Evolutionary conservation across 257 asterid genomes (phyloP), one percentile per base, ranked within the genome.

Genomic region (Cinchona pubescens): DNA sequence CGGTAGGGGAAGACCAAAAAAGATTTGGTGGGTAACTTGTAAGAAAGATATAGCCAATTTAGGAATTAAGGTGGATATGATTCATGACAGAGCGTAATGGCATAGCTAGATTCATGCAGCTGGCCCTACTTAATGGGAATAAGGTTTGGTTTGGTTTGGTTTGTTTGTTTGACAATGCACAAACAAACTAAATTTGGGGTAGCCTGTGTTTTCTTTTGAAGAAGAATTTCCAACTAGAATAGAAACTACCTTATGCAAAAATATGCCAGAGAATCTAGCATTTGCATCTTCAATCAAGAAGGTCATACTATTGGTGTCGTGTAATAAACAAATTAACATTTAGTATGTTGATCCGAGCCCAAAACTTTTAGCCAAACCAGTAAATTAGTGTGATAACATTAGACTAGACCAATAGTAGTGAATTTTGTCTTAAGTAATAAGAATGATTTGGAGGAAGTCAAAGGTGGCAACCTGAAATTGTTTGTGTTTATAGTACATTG

Each of bases 101-200:
- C n/a, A n/a, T n/a, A n/a, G n/a, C n/a, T n/a, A n/a, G n/a, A n/a
- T n/a, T n/a, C n/a, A n/a, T n/a, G n/a, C n/a, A n/a, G n/a, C n/a
- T n/a, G n/a, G n/a, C n/a, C n/a, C n/a, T n/a, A n/a, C n/a, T n/a
- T n/a, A n/a, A n/a, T n/a, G n/a, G n/a, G n/a, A n/a, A n/a, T n/a
- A n/a, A n/a, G n/a, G n/a, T n/a, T n/a, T n/a, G n/a, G n/a, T n/a
- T n/a, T n/a, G n/a, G n/a, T n/a, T n/a, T n/a, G n/a, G n/a, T n/a
- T n/a, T n/a, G n/a, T n/a, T n/a, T n/a, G n/a, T n/a, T 18, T 38
- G 34, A 69, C 40, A 69, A 40, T 55, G 58, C 71, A 53, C 67
- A 48, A 74, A 27, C 30, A 38, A 61, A 79, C 62, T 27, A 62
- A 45, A 55, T 70, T 27, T 0, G 38, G 42, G 14, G 5, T 46